These are phyloP conservation scores for Iodosphaeria phyllophila DNA, from an alignment of 2,329 filamentous ascomycete genomes.

Conservation along the genomic window DNA sequence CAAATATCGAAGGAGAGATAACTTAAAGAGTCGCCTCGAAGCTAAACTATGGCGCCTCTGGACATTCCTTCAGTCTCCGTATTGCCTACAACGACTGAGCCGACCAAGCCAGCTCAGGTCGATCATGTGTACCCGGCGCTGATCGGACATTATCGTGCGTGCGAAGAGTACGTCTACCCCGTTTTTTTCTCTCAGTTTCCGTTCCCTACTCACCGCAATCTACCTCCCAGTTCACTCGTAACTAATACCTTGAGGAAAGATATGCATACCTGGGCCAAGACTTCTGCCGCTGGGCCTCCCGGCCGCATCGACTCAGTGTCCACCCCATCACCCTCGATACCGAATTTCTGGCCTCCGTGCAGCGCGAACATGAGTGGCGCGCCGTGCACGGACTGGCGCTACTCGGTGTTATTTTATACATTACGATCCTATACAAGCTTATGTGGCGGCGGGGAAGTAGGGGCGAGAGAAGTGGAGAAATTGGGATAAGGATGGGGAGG, in stretches of 20 bases:
- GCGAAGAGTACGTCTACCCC: conserved; percentile 2
- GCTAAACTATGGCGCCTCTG: no score
- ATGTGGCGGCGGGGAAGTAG: neutral
- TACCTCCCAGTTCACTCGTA: no score
- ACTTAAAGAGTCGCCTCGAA: no score
- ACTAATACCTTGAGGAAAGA: no score
- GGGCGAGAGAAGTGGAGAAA: neutral
- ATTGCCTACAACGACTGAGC: no score
- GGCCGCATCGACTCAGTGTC: conserved; percentile 1
- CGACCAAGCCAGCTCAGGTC: no score
- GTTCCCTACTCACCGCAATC: no score
- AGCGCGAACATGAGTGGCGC: conserved; percentile 1
- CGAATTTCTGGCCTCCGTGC: conserved; percentile 2
- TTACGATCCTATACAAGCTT: neutral
- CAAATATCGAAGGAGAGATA: no score
- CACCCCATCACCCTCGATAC: conserved; percentile 2
- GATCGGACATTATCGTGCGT: conserved; percentile 1
- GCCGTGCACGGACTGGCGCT: conserved; percentile 1
- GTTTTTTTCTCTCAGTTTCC: no score
- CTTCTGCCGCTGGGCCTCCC: conserved; percentile 3
- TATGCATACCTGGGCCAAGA: conserved; percentile 3
- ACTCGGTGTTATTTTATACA: neutral
- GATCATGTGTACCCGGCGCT: neutral
- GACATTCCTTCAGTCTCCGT: no score
- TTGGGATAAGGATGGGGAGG: no score